Percentiles rank a stretch among this genome's conserved stretches.
These are phyloP conservation scores for Aspergillus ustus DNA, from an alignment of 2,329 filamentous ascomycete species.

Conservation along the genomic window DNA sequence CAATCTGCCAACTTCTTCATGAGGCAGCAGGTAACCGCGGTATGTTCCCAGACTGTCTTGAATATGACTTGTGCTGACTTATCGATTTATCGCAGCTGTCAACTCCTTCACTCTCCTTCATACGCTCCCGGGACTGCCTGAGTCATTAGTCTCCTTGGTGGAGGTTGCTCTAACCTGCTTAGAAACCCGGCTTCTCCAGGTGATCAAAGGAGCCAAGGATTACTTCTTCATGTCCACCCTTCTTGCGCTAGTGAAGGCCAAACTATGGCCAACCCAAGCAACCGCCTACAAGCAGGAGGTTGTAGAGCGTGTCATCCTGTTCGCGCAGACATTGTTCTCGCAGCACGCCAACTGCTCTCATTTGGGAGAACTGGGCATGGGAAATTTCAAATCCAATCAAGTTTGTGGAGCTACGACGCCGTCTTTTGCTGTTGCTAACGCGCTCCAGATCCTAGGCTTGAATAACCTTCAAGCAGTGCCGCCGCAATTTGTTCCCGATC, in stretches of 20 bases:
- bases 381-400: conserved; percentile 37
- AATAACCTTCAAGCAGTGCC: conserved; percentile 28
- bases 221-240: conserved; percentile 47
- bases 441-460: conserved; percentile 26
- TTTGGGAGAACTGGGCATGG: conserved; percentile 34
- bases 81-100: not conserved
- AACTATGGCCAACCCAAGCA: conserved; percentile 39
- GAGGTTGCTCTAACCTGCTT: conserved; percentile 37
- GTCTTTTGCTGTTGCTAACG: not conserved
- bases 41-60: conserved; percentile 15
- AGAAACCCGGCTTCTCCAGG: conserved; percentile 35
- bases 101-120: conserved; percentile 29
- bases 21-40: conserved; percentile 28
- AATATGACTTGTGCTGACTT: not conserved
- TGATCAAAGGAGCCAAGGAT: conserved; percentile 45
- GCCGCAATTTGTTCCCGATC: conserved; percentile 28
- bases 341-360: conserved; percentile 40
- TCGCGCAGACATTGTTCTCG: conserved; percentile 42
- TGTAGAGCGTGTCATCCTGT: conserved; percentile 40
- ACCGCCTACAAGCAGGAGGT: conserved; percentile 41
- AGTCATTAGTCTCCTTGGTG: conserved; percentile 39
- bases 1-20: conserved; percentile 44
- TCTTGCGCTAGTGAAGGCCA: conserved; percentile 39
- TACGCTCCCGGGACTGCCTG: conserved; percentile 36
- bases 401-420: conserved; percentile 20